phyloP scores from a whole-genome alignment of 2,329 filamentous ascomycete species.

The Setomelanomma holmii region DNA sequence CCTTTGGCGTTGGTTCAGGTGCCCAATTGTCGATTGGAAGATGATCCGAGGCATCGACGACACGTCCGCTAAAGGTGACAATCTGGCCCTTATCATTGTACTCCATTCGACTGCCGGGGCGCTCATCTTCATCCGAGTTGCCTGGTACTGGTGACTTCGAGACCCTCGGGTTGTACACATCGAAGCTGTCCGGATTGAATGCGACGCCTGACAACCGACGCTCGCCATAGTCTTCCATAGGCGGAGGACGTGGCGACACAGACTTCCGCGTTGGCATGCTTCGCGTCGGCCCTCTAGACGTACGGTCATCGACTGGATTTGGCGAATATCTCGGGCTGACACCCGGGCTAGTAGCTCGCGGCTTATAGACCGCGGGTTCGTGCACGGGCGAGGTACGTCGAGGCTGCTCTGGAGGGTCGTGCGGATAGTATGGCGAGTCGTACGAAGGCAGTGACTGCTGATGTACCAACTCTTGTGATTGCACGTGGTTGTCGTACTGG shows the following conservation, averaged over 20 bases:
- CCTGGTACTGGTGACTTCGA: conserved; percentile 33
- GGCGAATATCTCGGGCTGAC: conserved; percentile 21
- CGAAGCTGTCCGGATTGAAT: conserved; percentile 78
- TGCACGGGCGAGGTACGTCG: conserved; percentile 42
- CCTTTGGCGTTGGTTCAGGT: conserved; percentile 74
- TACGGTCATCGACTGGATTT: conserved; percentile 42
- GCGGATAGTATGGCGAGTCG: conserved; percentile 53
- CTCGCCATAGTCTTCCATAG: conserved; percentile 50
- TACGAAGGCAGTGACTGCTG: conserved; percentile 29
- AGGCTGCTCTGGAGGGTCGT: conserved; percentile 49
- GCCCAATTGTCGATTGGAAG: conserved; percentile 79
- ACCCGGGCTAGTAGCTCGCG: conserved; percentile 54
- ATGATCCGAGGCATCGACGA: conserved; percentile 82
- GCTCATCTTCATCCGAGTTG: conserved; percentile 33
- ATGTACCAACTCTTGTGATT: conserved; percentile 38
- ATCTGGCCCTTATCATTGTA: conserved; percentile 69
- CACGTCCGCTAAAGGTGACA: conserved; percentile 75
- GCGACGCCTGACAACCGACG: conserved; percentile 68
- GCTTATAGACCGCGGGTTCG: conserved; percentile 53
- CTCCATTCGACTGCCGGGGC: conserved; percentile 49
- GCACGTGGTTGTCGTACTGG: conserved; percentile 39
- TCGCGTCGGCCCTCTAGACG: conserved; percentile 51
- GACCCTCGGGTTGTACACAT: conserved; percentile 69
- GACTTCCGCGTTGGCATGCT: conserved; percentile 70
- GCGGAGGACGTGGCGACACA: conserved; percentile 70